Evolutionary conservation across 192 early-diverging fungal genomes (phyloP).

Genomic region (Spizellomyces punctatus): DNA sequence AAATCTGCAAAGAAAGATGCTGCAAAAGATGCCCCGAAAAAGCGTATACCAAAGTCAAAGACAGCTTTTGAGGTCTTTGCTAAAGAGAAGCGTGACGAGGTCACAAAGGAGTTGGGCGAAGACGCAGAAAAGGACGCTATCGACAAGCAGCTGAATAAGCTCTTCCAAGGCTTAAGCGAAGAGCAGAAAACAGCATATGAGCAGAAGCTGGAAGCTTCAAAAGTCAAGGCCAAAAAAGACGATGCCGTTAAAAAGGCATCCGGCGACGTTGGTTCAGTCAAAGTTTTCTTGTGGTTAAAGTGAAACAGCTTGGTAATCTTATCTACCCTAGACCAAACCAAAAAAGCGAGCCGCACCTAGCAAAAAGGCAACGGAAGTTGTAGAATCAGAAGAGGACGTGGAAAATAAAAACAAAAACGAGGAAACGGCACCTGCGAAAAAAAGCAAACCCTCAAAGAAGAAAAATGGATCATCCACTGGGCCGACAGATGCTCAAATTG

Average conservation of each 20-base stretch:
- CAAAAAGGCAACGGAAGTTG: not conserved
- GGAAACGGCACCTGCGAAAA: too few relatives aligned
- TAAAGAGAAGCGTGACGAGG: constrained; percentile 8
- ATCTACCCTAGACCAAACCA: too few relatives aligned
- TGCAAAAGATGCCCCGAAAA: not conserved
- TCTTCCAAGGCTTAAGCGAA: constrained; percentile 14
- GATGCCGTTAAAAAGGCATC: not conserved
- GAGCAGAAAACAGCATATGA: constrained; percentile 22
- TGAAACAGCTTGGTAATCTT: too few relatives aligned
- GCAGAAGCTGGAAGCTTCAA: constrained; percentile 4
- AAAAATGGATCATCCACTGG: too few relatives aligned
- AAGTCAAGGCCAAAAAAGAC: not conserved
- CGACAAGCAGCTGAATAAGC: constrained; percentile 12
- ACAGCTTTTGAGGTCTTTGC: constrained; percentile 24
- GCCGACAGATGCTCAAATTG: not conserved
- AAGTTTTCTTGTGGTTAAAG: too few relatives aligned
- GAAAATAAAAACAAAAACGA: not conserved
- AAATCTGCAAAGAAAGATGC: too few relatives aligned
- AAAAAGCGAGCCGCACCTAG: too few relatives aligned
- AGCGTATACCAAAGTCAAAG: constrained; percentile 21
- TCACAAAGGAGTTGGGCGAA: not conserved
- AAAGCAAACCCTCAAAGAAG: too few relatives aligned
- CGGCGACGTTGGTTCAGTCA: too few relatives aligned
- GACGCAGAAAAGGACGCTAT: not conserved
- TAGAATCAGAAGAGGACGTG: not conserved